Evolutionary conservation across 768 basidiomycete species (phyloP).

Genomic region (Mycena indigotica): DNA sequence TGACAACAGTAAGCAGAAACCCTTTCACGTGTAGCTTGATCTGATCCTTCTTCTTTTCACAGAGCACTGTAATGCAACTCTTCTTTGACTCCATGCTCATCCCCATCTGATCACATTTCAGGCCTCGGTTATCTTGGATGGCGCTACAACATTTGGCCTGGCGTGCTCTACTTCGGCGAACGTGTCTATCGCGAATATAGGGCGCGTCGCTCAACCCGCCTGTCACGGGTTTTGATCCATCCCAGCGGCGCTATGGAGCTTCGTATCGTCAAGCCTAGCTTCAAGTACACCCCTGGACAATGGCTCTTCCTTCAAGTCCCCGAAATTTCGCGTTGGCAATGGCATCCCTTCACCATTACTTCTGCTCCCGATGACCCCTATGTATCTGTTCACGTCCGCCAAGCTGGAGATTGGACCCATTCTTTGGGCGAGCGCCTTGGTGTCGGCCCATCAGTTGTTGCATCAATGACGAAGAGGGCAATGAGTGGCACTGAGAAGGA

Average conservation of each 20-base stretch:
- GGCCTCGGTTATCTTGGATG: conserved; percentile 84
- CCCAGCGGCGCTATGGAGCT: conserved; percentile 95
- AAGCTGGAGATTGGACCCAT: conserved; percentile 87
- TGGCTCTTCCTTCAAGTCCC: conserved; percentile 92
- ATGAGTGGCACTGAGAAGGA: conserved; percentile 76
- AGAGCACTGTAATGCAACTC: too few relatives aligned
- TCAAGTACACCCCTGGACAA: conserved; percentile 89
- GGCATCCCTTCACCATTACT: conserved; percentile 58
- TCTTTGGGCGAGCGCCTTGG: conserved; percentile 86
- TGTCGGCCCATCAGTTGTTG: conserved; percentile 73
- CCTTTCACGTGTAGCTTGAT: conserved; percentile 55
- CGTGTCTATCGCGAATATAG: conserved; percentile 83
- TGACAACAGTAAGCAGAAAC: too few relatives aligned
- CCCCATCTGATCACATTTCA: not conserved
- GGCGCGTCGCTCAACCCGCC: conserved; percentile 71
- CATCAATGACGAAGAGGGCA: conserved; percentile 76
- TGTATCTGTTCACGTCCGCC: conserved; percentile 88
- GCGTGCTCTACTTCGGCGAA: conserved; percentile 87
- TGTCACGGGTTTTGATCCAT: conserved; percentile 87
- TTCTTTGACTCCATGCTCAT: too few relatives aligned
- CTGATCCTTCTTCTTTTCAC: too few relatives aligned
- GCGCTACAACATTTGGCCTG: conserved; percentile 92
- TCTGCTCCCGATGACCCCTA: conserved; percentile 45
- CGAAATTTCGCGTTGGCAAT: conserved; percentile 80
- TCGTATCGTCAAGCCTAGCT: conserved; percentile 86